Conservation (phyloP, 441 rosid genomes). For the Raphanus hybrid region DNA sequence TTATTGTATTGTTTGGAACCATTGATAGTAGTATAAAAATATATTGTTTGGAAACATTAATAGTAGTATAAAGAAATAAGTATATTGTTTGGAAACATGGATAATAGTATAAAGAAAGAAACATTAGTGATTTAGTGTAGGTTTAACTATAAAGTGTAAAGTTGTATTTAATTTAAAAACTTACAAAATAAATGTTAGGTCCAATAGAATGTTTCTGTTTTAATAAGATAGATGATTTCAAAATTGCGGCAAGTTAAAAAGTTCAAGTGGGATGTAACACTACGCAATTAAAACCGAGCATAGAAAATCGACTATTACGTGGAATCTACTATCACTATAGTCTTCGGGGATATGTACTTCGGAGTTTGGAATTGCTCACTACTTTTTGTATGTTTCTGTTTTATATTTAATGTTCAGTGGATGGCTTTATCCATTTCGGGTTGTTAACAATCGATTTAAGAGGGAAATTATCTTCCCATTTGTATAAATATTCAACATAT, state of each 20-base stretch:
- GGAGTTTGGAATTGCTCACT: not conserved
- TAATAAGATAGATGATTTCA: not conserved
- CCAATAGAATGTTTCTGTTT: too few species aligned
- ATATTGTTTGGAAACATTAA: too few species aligned
- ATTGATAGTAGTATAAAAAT: too few species aligned
- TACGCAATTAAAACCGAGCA: not conserved
- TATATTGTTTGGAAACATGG: too few species aligned
- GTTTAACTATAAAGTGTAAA: too few species aligned
- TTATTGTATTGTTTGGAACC: too few species aligned
- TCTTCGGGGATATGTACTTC: conserved; percentile 2
- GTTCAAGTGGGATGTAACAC: conserved; percentile 18
- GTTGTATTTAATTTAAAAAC: too few species aligned
- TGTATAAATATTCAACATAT: not conserved
- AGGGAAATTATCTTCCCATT: not conserved
- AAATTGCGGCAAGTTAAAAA: conserved; percentile 8
- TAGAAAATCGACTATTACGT: conserved; percentile 15
- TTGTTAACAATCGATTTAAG: not conserved
- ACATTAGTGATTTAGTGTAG: too few species aligned
- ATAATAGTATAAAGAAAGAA: too few species aligned
- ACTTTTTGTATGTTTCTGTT: conserved; percentile 1
- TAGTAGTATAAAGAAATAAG: too few species aligned
- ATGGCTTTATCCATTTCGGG: not conserved
- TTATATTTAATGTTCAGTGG: not conserved
- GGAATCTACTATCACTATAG: conserved; percentile 23
- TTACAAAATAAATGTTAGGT: too few species aligned